phyloP scores from a whole-genome alignment of 2,329 filamentous ascomycete genomes.

The Furcasterigmium furcatum region DNA sequence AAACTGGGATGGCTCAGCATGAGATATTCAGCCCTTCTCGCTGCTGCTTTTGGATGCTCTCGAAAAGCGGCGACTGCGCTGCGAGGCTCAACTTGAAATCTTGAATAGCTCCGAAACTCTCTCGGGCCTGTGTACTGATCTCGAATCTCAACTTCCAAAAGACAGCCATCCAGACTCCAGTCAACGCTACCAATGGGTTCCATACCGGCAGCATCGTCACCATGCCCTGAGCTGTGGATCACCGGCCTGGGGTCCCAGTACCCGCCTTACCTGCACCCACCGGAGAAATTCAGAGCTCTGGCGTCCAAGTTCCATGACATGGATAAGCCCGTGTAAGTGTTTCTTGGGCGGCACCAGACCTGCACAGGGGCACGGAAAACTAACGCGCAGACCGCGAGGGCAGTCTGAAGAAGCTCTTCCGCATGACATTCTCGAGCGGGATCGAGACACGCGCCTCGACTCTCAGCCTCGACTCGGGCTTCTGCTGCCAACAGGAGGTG shows the following conservation, averaged over 20 bases:
- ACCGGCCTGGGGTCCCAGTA: slow-evolving; percentile 6
- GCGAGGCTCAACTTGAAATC: too few relatives aligned
- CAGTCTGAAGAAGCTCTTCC: slow-evolving; percentile 2
- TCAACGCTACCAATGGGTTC: too few relatives aligned
- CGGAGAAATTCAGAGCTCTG: background rate
- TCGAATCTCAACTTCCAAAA: too few relatives aligned
- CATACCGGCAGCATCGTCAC: background rate
- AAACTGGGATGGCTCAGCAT: too few relatives aligned
- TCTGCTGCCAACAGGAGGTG: slow-evolving; percentile 1
- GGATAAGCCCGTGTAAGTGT: slow-evolving; percentile 3
- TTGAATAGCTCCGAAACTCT: too few relatives aligned
- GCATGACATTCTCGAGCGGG: slow-evolving; percentile 1
- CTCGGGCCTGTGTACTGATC: too few relatives aligned
- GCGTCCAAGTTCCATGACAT: slow-evolving; percentile 2
- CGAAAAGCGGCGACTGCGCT: too few relatives aligned
- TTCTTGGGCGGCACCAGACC: too few relatives aligned
- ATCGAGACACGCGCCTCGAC: slow-evolving; percentile 2
- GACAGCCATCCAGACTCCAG: too few relatives aligned
- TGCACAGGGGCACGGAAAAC: too few relatives aligned
- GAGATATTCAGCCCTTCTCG: too few relatives aligned
- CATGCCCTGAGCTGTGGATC: slow-evolving; percentile 4
- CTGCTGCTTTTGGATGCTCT: too few relatives aligned
- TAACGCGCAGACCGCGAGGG: background rate
- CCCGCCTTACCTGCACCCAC: slow-evolving; percentile 2
- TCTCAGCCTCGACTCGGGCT: slow-evolving; percentile 1